Conservation (phyloP, 768 basidiomycete species). For the Podaxis pistillaris region DNA sequence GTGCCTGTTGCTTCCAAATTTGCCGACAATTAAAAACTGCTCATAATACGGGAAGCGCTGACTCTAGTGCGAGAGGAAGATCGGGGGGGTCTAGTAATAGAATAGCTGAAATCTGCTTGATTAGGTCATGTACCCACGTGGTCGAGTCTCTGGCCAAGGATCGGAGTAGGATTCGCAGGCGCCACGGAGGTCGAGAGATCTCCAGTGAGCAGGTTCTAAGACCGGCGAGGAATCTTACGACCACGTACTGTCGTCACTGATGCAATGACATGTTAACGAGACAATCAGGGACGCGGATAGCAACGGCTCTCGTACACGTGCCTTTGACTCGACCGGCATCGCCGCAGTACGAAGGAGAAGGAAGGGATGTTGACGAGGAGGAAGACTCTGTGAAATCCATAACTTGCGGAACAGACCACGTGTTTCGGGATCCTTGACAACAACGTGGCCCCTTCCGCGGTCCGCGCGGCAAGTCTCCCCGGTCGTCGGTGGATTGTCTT, state of each 20-base stretch:
- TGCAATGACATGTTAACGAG: not conserved
- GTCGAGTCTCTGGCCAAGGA: not conserved
- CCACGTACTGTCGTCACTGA: not conserved
- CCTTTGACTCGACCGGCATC: slow-evolving; percentile 1
- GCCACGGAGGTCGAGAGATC: not conserved
- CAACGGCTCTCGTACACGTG: slow-evolving; percentile 13
- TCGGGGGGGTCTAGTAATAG: not conserved
- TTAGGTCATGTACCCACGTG: not conserved
- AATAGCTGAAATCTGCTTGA: not conserved
- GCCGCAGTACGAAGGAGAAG: slow-evolving; percentile 13
- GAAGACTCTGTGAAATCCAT: slow-evolving; percentile 16
- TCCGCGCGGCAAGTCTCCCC: slow-evolving; percentile 2
- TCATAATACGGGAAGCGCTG: not conserved
- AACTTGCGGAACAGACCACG: slow-evolving; percentile 36
- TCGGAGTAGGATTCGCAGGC: not conserved
- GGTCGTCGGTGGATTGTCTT: slow-evolving; percentile 1
- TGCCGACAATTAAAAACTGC: not conserved
- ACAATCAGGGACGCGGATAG: not conserved
- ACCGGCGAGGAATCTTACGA: not conserved
- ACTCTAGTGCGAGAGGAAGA: not conserved
- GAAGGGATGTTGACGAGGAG: slow-evolving; percentile 5
- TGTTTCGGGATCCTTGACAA: slow-evolving; percentile 24
- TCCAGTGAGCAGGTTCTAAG: not conserved
- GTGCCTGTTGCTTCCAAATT: slow-evolving; percentile 6
- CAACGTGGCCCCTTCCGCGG: not conserved